Evolutionary conservation across 2,329 filamentous ascomycete genomes (phyloP), one percentile per base, ranked within the genome.

Genomic region (Piedraia hortae): DNA sequence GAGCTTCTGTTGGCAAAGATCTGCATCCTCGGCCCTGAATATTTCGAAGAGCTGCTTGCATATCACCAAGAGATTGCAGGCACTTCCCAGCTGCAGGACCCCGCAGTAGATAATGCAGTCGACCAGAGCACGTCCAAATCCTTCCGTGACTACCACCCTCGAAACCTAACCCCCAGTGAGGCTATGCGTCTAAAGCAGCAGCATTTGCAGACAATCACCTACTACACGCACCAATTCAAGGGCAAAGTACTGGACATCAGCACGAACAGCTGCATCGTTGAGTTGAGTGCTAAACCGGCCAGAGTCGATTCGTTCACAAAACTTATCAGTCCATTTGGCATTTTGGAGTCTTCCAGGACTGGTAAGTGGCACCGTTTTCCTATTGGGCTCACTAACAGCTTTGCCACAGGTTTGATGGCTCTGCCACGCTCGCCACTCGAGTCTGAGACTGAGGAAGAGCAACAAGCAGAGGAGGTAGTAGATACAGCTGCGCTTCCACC

Each of bases 241-340:
- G 85, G 85, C 32, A 97, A 97, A 54, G 74, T 97, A 12, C 50
- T 97, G 37, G 85, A 97, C 47, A 93, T 97, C 38, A 90, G 78
- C 56, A 91, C 75, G 23, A 91, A 75, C 50, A 93, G 88, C 53
- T 93, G 85, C 51, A 93, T 93, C 46, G 80, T 97, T 28, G 85
- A 97, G 50, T 49, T 97, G 5, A 90, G 78, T 24, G 85, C 85
- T 28, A 97, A 97, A 51, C 80, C 77, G 16, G 63, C 58, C 29
- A 70, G 85, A 48, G 90, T 97, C 42, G 78, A 97, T 50, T 89
- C 78, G 2, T 97, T 91, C 56, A 70, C 97, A 51, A 97, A 93
- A 54, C 61, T 97, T 30, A 68, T 97, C 40, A 59, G 65, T 26
- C 82, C 82, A 7, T 97, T 93, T 44, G 85, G 85, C 41, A 90